Base-by-base conservation (phyloP, 164 flowering plant species). In the Kingdonia uniflora region DNA sequence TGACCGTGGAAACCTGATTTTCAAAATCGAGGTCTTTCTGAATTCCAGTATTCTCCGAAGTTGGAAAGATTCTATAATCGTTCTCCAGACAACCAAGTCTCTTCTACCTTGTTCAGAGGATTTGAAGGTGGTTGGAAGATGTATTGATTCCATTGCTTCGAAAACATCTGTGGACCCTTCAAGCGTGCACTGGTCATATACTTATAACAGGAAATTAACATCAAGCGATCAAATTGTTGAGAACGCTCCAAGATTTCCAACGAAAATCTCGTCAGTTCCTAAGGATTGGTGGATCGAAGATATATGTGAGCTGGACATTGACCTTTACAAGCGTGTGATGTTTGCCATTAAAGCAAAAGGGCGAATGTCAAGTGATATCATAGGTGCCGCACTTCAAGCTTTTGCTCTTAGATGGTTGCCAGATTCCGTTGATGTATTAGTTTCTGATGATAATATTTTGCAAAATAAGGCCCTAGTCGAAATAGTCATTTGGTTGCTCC, bases 221-320 rank as follows among this genome's bases (percentile, higher is more conserved):
- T 54, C 42, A 10, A 23, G 49, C 16, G 80, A 82, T 49, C 67
- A 62, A 46, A 66, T 70, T 43, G 25, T 57, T 20, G 80, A 67
- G 40, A 65, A 53, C 45, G 73, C 63, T 10, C 51, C 39, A 24
- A 69, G 63, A 40, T 58, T 66, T 5, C 69, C 57, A 11, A 72
- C 59, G 19, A 77, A 67, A 57, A 22, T 49, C 8, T 74, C 63
- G 11, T 54, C 71, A 22, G 86, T 81, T 58, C 95, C 97, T 14
- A 81, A 65, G 60, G 97, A 86, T 64, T 89, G 95, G 95, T 89
- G 97, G 97, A 74, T 84, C 44, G 95, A 89, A 70, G 97, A 86
- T 67, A 71, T 86, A 61, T 84, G 90, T 59, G 97, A 82, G 66
- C 73, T 89, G 39, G 97, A 89, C 15, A 75, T 84, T 61, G 89